A percentile compares a stretch with the other conserved stretches of the same genome.
Conservation (phyloP, 768 basidiomycete species). For the Leccinellum luteum region DNA sequence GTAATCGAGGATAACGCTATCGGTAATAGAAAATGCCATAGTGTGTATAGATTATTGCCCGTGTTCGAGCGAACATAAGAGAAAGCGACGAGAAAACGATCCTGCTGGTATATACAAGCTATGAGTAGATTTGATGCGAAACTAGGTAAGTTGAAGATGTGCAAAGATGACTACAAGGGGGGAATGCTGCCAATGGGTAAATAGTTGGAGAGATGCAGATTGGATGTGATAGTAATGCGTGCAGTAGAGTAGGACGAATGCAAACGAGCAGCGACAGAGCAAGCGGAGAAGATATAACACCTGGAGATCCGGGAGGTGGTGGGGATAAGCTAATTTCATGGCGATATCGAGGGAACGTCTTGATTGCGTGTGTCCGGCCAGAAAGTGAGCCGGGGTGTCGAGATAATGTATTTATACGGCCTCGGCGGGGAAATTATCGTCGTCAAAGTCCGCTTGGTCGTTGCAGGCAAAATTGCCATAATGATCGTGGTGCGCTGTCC, state of each 20-base stretch:
- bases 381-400: conserved; percentile 12
- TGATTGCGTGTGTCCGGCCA: conserved; percentile 8
- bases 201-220: conserved; percentile 15
- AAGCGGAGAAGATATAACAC: conserved; percentile 14
- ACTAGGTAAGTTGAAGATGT: conserved; percentile 13
- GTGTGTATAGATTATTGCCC: conserved; percentile 31
- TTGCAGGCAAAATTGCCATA: conserved; percentile 3
- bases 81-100: neutral
- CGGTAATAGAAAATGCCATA: conserved; percentile 25
- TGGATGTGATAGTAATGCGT: conserved; percentile 18
- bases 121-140: conserved; percentile 24
- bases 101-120: conserved; percentile 28
- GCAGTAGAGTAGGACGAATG: conserved; percentile 27
- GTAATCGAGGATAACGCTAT: conserved; percentile 8
- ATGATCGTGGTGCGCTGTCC: conserved; percentile 15
- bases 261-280: conserved; percentile 16
- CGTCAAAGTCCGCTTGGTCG: conserved; percentile 25
- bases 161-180: conserved; percentile 24
- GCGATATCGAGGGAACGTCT: conserved; percentile 14
- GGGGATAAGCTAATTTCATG: conserved; percentile 15
- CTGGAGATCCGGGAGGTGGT: conserved; percentile 4
- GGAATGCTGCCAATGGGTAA: conserved; percentile 24
- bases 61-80: conserved; percentile 20
- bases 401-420: conserved; percentile 13
- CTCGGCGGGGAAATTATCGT: conserved; percentile 16